Base-by-base conservation (phyloP, 805 yeast genomes). In the Cyberlindnera nakhonratchasimensis region DNA sequence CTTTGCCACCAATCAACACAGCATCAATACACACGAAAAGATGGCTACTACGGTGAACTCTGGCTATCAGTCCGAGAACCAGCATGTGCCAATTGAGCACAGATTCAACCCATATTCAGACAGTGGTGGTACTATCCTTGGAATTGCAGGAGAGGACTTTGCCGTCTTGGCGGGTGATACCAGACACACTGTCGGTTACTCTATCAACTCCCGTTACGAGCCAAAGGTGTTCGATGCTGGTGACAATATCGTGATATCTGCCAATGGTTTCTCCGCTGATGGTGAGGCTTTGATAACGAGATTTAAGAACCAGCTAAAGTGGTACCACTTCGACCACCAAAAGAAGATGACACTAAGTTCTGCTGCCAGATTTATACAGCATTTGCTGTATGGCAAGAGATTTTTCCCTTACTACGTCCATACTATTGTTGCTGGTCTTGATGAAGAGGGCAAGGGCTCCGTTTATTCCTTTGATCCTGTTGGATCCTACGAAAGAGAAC, bases 81-180 rank as follows among this genome's bases (percentile, higher is more conserved):
- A 64, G 8, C 58, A 59, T 10, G 66, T 65, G 25, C 96, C 96
- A 46, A 88, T 89, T 61, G 96, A 89, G 63, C 96, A 90, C 65
- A 75, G 84, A 63, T 89, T 89, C 70, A 88, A 89, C 61, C 97
- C 97, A 29, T 89, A 89, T 70, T 70, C 91, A 23, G 96, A 90
- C 65, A 88, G 90, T 57, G 99, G 99, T 56, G 99, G 99, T 58
- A 91, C 98, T 7, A 90, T 91, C 42, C 70, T 93, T 53, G 99
- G 98, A 40, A 93, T 93, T 65, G 97, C 99, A 2, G 99, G 99
- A 38, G 86, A 88, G 63, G 97, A 93, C 65, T 93, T 89, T 59
- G 96, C 96, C 16, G 93, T 93, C 26, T 72, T 93, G 47, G 99
- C 99, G 1, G 98, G 98, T 34, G 99, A 93, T 64, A 93, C 99